These are phyloP conservation scores for Ramalina intermedia DNA, from an alignment of 495 filamentous ascomycete genomes.

Conservation along the genomic window DNA sequence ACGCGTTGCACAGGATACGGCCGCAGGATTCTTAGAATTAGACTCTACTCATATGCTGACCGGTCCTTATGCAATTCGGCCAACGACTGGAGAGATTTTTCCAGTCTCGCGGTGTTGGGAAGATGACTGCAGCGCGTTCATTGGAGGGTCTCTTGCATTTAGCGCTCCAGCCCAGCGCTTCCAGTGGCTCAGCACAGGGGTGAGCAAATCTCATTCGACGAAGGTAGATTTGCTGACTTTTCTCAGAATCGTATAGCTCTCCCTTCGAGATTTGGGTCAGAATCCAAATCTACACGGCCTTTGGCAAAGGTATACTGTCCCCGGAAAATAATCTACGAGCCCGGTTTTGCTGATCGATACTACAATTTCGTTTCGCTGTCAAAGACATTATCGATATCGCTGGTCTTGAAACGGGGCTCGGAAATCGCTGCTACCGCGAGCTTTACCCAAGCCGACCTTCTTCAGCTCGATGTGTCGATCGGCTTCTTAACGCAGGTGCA, in stretches of 20 bases:
- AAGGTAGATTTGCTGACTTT: background rate
- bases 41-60: background rate
- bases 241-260: conserved; percentile 20
- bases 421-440: conserved; percentile 27
- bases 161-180: background rate
- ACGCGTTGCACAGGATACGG: background rate
- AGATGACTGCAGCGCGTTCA: conserved; percentile 5
- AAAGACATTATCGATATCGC: conserved; percentile 34
- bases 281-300: conserved; percentile 17
- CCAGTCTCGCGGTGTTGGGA: background rate
- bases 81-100: conserved; percentile 4
- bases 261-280: conserved; percentile 30
- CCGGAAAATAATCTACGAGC: background rate
- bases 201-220: background rate
- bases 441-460: conserved; percentile 9
- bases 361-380: conserved; percentile 22
- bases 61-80: conserved; percentile 4
- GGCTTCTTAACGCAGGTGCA: conserved; percentile 29
- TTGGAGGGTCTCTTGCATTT: conserved; percentile 3
- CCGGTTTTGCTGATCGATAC: background rate
- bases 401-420: conserved; percentile 27
- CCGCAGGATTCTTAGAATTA: background rate
- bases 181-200: conserved; percentile 1
- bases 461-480: conserved; percentile 23
- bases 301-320: conserved; percentile 19